Base-by-base conservation (phyloP, 257 asterid species). In the Dorcoceras hygrometricum region DNA sequence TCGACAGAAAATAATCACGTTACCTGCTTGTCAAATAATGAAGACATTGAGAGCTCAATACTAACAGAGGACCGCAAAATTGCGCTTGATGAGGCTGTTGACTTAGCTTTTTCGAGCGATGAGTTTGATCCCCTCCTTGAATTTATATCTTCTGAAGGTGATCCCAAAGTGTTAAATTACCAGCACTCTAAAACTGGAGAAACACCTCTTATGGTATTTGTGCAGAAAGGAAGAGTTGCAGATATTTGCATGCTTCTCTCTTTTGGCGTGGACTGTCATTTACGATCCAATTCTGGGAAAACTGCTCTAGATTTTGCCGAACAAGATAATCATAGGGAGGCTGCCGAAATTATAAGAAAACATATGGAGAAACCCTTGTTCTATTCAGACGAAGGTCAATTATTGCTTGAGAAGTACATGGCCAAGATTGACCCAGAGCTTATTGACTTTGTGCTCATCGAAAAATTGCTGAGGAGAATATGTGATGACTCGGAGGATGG, bases 241-340 rank as follows among this genome's bases (percentile, higher is more conserved):
- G 91, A 86, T 77, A 74, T 94, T 66, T 94, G 92, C 83, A 85
- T 80, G 95, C 97, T 94, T 69, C 95, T 94, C 59, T 86, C 96
- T 6, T 73, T 88, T 32, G 95, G 95, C 27, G 95, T 80, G 23
- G 87, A 94, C 75, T 85, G 84, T 68, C 75, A 77, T 36, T 71
- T 86, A 69, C 72, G 58, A 32, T 86, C 82, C 77, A 77, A 75
- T 51, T 86, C 72, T 62, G 95, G 95, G 39, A 87, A 48, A 36
- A 88, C 87, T 48, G 95, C 96, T 62, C 78, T 86, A 57, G 89
- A 85, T 72, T 94, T 86, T 76, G 95, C 99, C 19, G 80, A 73
- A 76, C 79, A 61, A 75, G 83, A 65, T 28, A 74, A 80, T 76
- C 87, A 84, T 19, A 63, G 43, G 51, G 95, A 86, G 76, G 80